phyloP scores from a whole-genome alignment of 345 rosid genomes.

The Corchorus capsularis region DNA sequence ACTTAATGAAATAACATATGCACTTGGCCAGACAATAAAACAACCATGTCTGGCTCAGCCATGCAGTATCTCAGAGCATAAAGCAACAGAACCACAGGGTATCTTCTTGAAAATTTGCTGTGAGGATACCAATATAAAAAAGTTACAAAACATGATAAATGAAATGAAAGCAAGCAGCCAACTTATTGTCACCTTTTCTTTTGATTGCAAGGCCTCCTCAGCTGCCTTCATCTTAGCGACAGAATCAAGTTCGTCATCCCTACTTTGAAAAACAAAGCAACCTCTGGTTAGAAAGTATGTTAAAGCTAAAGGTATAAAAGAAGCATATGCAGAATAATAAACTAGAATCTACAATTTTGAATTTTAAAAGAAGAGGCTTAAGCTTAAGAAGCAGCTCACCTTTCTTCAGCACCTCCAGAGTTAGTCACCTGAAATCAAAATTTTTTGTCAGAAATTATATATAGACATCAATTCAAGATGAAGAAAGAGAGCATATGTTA shows the following conservation, averaged over 20 bases:
- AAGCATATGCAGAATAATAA: conserved; percentile 6
- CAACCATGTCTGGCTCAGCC: not conserved
- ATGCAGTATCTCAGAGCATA: not conserved
- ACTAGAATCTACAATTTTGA: not conserved
- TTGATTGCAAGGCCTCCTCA: conserved; percentile 81
- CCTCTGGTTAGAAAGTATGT: conserved; percentile 24
- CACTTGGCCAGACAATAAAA: no score
- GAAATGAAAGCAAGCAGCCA: conserved; percentile 9
- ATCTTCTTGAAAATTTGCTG: not conserved
- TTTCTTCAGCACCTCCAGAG: conserved; percentile 46
- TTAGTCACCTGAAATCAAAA: conserved; percentile 48
- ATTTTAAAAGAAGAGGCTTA: conserved; percentile 4
- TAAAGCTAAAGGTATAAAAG: conserved; percentile 18
- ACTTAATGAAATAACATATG: not conserved
- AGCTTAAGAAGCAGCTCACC: conserved; percentile 36
- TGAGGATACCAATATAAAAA: conserved; percentile 17
- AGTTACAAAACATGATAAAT: not conserved
- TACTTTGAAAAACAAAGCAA: conserved; percentile 33
- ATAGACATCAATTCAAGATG: conserved; percentile 2
- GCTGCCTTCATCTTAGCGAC: conserved; percentile 84
- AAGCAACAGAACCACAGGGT: conserved; percentile 6
- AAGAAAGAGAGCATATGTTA: not conserved
- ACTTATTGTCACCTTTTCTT: conserved; percentile 58
- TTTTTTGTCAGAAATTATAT: not conserved
- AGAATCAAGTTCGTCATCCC: conserved; percentile 71